Evolutionary conservation across 192 early-diverging fungal genomes (phyloP).

Genomic region (Coemansia erecta): DNA sequence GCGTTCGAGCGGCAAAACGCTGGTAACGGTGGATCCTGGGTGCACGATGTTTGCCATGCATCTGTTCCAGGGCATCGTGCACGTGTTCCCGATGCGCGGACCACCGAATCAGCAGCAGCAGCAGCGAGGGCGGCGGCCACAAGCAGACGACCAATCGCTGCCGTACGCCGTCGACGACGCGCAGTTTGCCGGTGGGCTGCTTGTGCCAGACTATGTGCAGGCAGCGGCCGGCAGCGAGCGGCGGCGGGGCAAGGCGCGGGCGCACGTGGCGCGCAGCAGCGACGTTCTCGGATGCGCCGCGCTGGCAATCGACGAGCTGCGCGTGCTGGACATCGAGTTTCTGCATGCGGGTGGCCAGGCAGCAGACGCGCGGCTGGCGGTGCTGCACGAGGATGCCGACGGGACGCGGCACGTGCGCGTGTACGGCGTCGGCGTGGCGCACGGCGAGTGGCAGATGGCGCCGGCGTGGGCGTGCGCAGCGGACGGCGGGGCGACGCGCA

Average conservation of each 20-base stretch:
- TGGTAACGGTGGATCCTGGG: conserved; percentile 61
- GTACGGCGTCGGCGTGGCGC: conserved; percentile 21
- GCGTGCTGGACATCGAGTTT: conserved; percentile 42
- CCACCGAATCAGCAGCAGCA: conserved; percentile 2
- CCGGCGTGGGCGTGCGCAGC: conserved; percentile 21
- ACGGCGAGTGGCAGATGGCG: conserved; percentile 17
- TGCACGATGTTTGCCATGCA: conserved; percentile 57
- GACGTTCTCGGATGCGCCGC: conserved; percentile 33
- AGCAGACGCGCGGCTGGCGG: conserved; percentile 24
- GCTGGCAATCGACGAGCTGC: conserved; percentile 41
- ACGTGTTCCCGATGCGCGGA: conserved; percentile 57
- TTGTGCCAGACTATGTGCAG: conserved; percentile 21
- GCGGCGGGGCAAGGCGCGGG: conserved; percentile 32
- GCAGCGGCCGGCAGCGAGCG: not conserved
- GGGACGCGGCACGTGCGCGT: conserved; percentile 33
- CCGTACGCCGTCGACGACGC: conserved; percentile 33
- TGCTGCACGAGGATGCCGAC: conserved; percentile 44
- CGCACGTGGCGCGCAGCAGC: conserved; percentile 21
- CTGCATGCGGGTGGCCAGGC: conserved; percentile 3
- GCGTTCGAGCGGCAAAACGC: conserved; percentile 53
- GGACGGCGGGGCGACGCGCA: conserved; percentile 11
- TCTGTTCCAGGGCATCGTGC: conserved; percentile 68
- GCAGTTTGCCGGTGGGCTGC: conserved; percentile 11
- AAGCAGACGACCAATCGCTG: not conserved
- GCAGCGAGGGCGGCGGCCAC: not conserved